phyloP scores from a whole-genome alignment of 2,329 filamentous ascomycete species.

The Leptographium galeiforme region DNA sequence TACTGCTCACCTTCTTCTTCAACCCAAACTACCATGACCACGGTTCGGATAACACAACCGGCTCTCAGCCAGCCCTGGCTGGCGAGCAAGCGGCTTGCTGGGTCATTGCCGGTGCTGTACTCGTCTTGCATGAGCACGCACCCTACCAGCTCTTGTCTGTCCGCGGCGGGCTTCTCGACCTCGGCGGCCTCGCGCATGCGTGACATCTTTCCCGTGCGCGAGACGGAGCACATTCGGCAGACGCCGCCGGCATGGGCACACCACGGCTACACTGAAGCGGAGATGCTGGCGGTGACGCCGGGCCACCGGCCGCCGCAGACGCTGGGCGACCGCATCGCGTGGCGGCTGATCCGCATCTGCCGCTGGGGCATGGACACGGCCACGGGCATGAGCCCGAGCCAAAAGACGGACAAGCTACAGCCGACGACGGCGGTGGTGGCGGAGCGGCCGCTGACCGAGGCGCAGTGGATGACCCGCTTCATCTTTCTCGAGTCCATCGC shows the following conservation, averaged over 20 bases:
- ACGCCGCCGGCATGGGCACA: constrained; percentile 58
- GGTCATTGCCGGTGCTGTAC: constrained; percentile 3
- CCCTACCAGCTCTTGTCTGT: too few relatives aligned
- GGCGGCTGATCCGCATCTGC: constrained; percentile 60
- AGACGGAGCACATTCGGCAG: constrained; percentile 46
- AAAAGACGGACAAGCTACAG: constrained; percentile 47
- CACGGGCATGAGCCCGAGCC: constrained; percentile 60
- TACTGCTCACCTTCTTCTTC: background rate
- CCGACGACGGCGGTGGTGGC: constrained; percentile 41
- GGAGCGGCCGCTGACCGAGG: constrained; percentile 56
- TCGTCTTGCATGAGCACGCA: background rate
- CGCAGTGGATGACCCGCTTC: constrained; percentile 79
- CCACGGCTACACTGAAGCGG: constrained; percentile 60
- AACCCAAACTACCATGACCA: constrained; percentile 1
- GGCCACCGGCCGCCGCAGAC: constrained; percentile 64
- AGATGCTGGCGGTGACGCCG: constrained; percentile 62
- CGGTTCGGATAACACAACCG: constrained; percentile 1
- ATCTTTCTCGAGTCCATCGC: constrained; percentile 92
- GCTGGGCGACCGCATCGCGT: constrained; percentile 65
- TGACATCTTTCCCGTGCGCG: constrained; percentile 50
- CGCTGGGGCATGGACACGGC: constrained; percentile 70
- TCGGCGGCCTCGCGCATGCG: constrained; percentile 30
- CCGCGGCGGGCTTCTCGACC: constrained; percentile 33
- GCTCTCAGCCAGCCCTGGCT: constrained; percentile 4
- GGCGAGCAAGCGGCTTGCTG: constrained; percentile 3